phyloP scores from a whole-genome alignment of 2,329 filamentous ascomycete genomes.

The Lanzia echinophila region DNA sequence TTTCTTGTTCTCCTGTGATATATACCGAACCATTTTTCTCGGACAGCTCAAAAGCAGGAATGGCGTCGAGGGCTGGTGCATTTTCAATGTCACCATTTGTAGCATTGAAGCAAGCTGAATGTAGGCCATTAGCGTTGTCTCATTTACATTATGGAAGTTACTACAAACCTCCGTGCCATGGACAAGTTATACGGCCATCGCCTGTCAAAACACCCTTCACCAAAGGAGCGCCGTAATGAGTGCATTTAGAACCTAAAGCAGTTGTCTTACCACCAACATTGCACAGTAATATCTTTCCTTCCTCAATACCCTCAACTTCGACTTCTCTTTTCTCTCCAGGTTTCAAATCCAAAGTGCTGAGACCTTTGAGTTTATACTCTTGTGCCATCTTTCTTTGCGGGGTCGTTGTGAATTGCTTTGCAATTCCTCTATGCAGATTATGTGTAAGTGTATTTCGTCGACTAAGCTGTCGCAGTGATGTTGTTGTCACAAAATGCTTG shows the following conservation, averaged over 20 bases:
- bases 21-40: constrained; percentile 81
- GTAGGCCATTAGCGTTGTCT: not conserved
- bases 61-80: constrained; percentile 80
- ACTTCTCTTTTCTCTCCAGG: constrained; percentile 80
- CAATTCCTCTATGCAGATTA: not conserved
- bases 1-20: constrained; percentile 70
- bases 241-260: constrained; percentile 77
- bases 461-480: constrained; percentile 3
- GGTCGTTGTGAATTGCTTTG: constrained; percentile 13
- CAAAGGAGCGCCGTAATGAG: constrained; percentile 87
- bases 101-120: constrained; percentile 81
- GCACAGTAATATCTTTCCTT: constrained; percentile 77
- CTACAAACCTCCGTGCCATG: constrained; percentile 82
- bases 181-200: constrained; percentile 80
- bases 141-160: not conserved
- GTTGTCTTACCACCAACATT: constrained; percentile 71
- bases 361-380: constrained; percentile 67
- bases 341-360: constrained; percentile 67
- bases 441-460: constrained; percentile 11
- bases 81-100: constrained; percentile 90
- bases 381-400: constrained; percentile 34
- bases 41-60: constrained; percentile 73
- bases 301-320: constrained; percentile 83
- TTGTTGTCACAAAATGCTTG: not conserved
- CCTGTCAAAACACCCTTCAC: constrained; percentile 77